Evolutionary conservation across 2,329 filamentous ascomycete species (phyloP).

Genomic region (Aspergillus sp.): DNA sequence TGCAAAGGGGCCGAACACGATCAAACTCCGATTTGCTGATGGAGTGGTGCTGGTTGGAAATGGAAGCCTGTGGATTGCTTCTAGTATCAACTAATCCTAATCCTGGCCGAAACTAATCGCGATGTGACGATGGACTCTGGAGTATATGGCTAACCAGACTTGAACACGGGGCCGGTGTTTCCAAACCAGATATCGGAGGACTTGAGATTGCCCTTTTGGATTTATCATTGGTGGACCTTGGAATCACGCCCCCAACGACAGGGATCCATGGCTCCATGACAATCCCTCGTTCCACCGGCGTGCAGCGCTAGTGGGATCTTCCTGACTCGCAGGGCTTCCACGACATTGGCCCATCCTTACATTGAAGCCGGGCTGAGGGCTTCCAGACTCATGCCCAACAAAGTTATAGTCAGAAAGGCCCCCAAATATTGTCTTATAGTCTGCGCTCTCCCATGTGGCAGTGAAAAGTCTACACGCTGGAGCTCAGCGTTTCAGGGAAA

Average conservation of each 20-base stretch:
- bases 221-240: background rate
- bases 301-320: background rate
- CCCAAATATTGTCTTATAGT: background rate
- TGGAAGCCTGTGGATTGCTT: background rate
- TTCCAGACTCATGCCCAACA: conserved; percentile 1
- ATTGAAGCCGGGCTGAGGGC: conserved; percentile 2
- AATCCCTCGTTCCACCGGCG: background rate
- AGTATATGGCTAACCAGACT: background rate
- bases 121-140: too few relatives aligned
- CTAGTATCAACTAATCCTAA: background rate
- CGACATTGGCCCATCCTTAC: background rate
- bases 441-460: background rate
- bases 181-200: background rate
- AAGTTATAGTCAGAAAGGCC: background rate
- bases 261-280: too few relatives aligned
- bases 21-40: background rate
- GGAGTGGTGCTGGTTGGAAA: background rate
- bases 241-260: background rate
- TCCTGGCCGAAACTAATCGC: background rate
- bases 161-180: background rate
- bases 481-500: conserved; percentile 7
- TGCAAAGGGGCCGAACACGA: background rate
- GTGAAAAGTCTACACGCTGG: background rate
- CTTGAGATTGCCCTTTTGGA: background rate
- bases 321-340: background rate